Base-by-base conservation (phyloP, 371 early-diverging fungal genomes). In the Funneliformis caledonium region DNA sequence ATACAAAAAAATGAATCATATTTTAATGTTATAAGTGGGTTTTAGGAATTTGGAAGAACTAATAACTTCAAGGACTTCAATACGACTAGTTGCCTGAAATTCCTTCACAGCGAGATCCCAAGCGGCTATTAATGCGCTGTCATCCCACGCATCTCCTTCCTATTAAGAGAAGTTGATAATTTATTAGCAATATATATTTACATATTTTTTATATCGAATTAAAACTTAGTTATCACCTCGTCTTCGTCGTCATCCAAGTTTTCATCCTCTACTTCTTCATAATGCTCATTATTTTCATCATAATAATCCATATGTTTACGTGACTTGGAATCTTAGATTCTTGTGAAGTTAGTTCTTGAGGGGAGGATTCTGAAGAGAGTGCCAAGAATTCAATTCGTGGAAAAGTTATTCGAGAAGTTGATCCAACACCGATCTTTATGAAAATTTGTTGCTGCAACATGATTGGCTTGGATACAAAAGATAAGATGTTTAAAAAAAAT, bases 41-140 rank as follows among this genome's bases (percentile, higher is more conserved):
- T 19, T 19, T 16, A 19, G 16, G 56, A 56, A 56, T 7, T 56
- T 56, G 19, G 56, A 14, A 52, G 14, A 16, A 16, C 3, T 19
- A 19, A 56, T 19, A 19, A 56, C 47, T 19, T 19, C 56, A 56
- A 52, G 19, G 16, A 52, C 52, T 56, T 56, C 56, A n/a, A n/a
- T 56, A 14, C 52, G 52, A 52, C 16, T 52, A n/a, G 5, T 78
- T 83, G 83, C 86, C 82, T 89, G 85, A 68, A 88, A 91, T 77
- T 90, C 86, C 75, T 85, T 85, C 8, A 90, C 85, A 4, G 91
- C 89, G 19, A 82, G 82, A 76, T 91, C 91, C 92, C 92, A 91
- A 6, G 88, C 88, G 62, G 88, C 87, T 62, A 91, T 89, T 83
- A 91, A 80, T 4, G 86, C 88, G 31, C 85, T 86, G 73, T 91